phyloP scores from a whole-genome alignment of 1,139 yeast genomes.

The Arxiozyma heterogenica region DNA sequence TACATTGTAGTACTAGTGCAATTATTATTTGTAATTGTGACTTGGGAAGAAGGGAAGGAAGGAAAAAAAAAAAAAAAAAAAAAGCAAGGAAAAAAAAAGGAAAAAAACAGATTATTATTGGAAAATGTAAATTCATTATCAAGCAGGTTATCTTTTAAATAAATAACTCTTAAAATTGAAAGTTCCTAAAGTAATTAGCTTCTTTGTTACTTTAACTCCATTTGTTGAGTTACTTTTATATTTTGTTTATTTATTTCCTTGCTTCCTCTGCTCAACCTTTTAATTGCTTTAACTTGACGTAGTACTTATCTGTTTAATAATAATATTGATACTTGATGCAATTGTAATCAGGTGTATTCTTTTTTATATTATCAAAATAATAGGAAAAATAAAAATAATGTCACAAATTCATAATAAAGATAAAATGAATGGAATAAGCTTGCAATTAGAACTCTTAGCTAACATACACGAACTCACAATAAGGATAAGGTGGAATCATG shows the following conservation, averaged over 20 bases:
- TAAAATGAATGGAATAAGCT: slow-evolving; percentile 2
- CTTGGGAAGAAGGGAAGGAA: not conserved
- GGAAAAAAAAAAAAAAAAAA: too few relatives aligned
- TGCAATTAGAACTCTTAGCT: slow-evolving; percentile 25
- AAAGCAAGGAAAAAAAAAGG: too few relatives aligned
- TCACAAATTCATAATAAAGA: not conserved
- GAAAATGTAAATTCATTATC: not conserved
- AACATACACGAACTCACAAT: slow-evolving; percentile 23
- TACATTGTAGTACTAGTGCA: not conserved
- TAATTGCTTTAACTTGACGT: not conserved
- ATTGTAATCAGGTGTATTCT: too few relatives aligned
- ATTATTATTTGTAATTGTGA: not conserved
- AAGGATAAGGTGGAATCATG: slow-evolving; percentile 19
- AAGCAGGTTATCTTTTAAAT: not conserved
- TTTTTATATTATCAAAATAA: too few relatives aligned
- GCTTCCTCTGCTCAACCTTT: too few relatives aligned
- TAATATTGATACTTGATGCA: not conserved
- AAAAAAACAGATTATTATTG: not conserved
- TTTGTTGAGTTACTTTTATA: too few relatives aligned
- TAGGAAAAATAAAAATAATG: not conserved
- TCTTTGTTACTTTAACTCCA: too few relatives aligned
- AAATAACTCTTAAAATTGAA: not conserved
- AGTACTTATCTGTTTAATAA: too few relatives aligned
- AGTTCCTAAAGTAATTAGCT: too few relatives aligned
- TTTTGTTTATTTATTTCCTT: too few relatives aligned